Evolutionary conservation across 495 filamentous ascomycete genomes (phyloP).

Genomic region (Penicillium tannophilum): DNA sequence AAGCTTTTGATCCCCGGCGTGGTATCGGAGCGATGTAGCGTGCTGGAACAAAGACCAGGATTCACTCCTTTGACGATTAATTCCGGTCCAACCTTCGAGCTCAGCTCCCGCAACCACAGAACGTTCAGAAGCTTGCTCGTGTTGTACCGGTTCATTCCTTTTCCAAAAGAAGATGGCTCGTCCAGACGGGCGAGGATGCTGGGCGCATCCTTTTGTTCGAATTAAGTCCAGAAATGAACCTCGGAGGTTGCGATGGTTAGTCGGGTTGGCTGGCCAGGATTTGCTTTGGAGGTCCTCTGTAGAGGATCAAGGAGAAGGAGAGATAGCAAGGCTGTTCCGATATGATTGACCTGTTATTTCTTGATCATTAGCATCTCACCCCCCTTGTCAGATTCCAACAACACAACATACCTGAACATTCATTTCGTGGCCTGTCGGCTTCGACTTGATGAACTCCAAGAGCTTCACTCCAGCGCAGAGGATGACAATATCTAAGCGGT

Average conservation of each 20-base stretch:
- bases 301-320: neutral
- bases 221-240: too few species aligned
- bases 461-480: neutral
- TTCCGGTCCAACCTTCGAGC: neutral
- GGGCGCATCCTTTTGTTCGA: too few species aligned
- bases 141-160: neutral
- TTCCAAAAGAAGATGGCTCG: too few species aligned
- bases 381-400: too few species aligned
- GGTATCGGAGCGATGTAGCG: neutral
- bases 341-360: neutral
- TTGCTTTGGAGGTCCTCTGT: neutral
- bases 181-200: too few species aligned
- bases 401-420: neutral
- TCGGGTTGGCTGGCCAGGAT: too few species aligned
- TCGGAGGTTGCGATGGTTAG: too few species aligned
- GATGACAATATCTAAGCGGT: slow-evolving; percentile 2
- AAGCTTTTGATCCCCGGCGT: neutral
- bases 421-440: neutral
- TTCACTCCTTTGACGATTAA: neutral
- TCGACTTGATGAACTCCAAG: neutral
- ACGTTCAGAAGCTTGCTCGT: slow-evolving; percentile 5
- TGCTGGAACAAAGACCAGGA: neutral
- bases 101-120: slow-evolving; percentile 3
- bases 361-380: too few species aligned
- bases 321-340: neutral